Percentiles rank a stretch among this genome's conserved stretches.
Evolutionary conservation across 805 yeast species (phyloP).

Genomic region (Jamesozyma lodderae): DNA sequence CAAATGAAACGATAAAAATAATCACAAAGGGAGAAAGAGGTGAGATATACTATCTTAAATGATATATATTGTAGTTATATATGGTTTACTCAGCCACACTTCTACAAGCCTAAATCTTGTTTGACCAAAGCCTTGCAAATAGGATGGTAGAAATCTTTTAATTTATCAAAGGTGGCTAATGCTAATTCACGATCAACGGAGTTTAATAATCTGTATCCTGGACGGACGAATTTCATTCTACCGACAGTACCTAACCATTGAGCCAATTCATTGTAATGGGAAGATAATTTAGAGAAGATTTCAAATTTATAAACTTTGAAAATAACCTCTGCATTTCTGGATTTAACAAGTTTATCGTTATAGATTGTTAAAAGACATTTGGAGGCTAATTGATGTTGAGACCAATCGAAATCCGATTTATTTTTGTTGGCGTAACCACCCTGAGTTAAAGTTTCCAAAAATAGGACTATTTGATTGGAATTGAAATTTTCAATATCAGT

Average conservation of each 20-base stretch:
- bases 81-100: not conserved
- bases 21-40: not conserved
- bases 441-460: conserved; percentile 60
- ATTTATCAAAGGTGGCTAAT: conserved; percentile 49
- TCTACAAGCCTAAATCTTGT: conserved; percentile 55
- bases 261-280: conserved; percentile 47
- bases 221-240: conserved; percentile 89
- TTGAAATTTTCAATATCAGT: conserved; percentile 50
- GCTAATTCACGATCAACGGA: conserved; percentile 61
- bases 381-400: conserved; percentile 28
- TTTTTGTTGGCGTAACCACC: conserved; percentile 17
- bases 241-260: conserved; percentile 88
- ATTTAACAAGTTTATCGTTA: conserved; percentile 35
- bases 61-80: not conserved
- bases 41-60: not conserved
- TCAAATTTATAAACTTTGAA: conserved; percentile 70
- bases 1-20: not conserved
- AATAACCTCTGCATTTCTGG: conserved; percentile 72
- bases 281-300: conserved; percentile 41
- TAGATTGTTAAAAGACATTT: conserved; percentile 33
- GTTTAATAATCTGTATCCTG: conserved; percentile 63
- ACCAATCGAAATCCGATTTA: conserved; percentile 28
- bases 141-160: conserved; percentile 64
- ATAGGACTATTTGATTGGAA: conserved; percentile 71
- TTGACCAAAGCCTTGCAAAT: conserved; percentile 75